Conservation (phyloP, 2,329 filamentous ascomycete species). For the Alternaria tenuissima region DNA sequence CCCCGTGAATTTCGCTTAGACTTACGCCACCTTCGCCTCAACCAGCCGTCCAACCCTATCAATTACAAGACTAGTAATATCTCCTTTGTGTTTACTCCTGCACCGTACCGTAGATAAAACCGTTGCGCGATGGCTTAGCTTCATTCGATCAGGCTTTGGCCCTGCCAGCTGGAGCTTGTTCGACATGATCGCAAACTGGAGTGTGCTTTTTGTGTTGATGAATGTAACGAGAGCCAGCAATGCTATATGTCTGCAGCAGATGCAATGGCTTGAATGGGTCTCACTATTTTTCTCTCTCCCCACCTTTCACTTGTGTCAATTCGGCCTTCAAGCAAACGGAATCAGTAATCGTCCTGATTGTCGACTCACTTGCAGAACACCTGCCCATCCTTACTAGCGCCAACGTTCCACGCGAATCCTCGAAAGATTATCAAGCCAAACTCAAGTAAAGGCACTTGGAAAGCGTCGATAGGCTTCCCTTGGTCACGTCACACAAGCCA, state of each 20-base stretch:
- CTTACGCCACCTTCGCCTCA: conserved; percentile 8
- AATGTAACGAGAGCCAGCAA: conserved; percentile 1
- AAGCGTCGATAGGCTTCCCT: neutral
- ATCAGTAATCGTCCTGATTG: neutral
- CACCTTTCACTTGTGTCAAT: neutral
- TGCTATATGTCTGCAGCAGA: conserved; percentile 10
- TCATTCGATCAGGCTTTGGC: conserved; percentile 15
- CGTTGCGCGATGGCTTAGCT: conserved; percentile 13
- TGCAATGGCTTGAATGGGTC: neutral
- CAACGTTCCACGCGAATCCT: neutral
- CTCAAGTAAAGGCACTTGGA: neutral
- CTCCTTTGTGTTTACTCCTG: conserved; percentile 9
- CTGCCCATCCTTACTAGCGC: neutral
- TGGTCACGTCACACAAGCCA: neutral
- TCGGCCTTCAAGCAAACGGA: neutral
- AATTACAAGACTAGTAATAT: conserved; percentile 12
- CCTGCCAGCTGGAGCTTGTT: conserved; percentile 13
- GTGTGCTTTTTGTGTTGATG: conserved; percentile 22
- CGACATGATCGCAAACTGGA: conserved; percentile 23
- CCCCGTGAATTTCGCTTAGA: conserved; percentile 28
- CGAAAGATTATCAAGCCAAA: neutral
- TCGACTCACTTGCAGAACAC: neutral
- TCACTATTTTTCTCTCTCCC: neutral
- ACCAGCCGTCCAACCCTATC: conserved; percentile 10
- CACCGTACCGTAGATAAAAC: conserved; percentile 6